These are phyloP conservation scores for Larix kaempferi DNA, from an alignment of 75 land plant genomes.

Conservation along the genomic window DNA sequence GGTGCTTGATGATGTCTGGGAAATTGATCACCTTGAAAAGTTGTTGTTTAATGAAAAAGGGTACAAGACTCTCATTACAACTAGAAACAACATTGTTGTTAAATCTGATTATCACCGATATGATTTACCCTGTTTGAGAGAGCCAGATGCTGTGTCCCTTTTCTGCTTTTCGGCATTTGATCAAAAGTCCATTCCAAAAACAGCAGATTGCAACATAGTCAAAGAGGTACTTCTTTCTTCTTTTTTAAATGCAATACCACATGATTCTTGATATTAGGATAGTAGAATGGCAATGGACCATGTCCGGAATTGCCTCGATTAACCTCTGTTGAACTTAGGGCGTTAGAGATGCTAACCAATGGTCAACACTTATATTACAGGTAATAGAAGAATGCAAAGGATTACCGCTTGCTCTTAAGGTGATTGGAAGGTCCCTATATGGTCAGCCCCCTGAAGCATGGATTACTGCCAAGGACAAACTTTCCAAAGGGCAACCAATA, in stretches of 20 bases:
- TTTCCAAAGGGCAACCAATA: not conserved
- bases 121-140: not conserved
- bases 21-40: not conserved
- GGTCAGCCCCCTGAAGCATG: not conserved
- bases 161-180: not conserved
- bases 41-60: too few relatives aligned
- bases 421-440: not conserved
- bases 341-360: not conserved
- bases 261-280: not conserved
- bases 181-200: not conserved
- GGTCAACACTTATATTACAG: not conserved
- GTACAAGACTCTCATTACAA: not conserved
- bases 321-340: not conserved
- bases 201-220: not conserved
- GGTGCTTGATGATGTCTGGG: not conserved
- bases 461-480: not conserved
- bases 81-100: not conserved
- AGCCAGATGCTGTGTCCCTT: not conserved
- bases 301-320: too few relatives aligned
- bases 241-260: not conserved
- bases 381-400: slow-evolving; percentile 1
- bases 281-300: not conserved
- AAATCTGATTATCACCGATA: too few relatives aligned
- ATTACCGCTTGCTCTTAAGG: not conserved
- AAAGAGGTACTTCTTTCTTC: not conserved